phyloP scores from a whole-genome alignment of 2,329 filamentous ascomycete species.

The Ceratocystis harringtonii region DNA sequence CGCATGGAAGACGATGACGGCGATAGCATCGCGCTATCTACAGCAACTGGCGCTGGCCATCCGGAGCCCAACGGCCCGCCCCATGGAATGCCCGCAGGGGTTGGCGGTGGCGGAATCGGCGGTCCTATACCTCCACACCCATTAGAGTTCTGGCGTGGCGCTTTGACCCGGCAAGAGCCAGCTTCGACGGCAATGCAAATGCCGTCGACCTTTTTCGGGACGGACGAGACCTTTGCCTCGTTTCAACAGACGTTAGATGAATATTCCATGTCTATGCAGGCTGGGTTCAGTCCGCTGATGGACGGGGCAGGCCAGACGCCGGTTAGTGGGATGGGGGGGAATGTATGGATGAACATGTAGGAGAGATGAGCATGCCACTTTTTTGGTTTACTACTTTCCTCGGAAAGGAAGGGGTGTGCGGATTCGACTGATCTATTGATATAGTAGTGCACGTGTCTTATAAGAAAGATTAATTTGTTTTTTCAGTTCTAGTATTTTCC shows the following conservation, averaged over 20 bases:
- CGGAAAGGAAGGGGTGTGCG: too few species aligned
- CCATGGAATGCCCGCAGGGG: background rate
- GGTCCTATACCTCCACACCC: conserved; percentile 12
- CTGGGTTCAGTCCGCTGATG: conserved; percentile 7
- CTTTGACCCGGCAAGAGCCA: conserved; percentile 19
- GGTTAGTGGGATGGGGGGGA: conserved; percentile 2
- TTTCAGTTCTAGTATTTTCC: too few species aligned
- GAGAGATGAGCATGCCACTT: background rate
- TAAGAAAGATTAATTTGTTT: too few species aligned
- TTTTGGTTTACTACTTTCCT: background rate
- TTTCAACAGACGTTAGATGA: conserved; percentile 28
- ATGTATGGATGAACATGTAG: conserved; percentile 15
- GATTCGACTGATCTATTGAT: too few species aligned
- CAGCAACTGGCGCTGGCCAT: background rate
- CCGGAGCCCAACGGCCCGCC: background rate
- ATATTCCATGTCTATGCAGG: conserved; percentile 21
- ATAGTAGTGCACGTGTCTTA: too few species aligned
- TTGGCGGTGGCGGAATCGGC: background rate
- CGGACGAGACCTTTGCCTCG: conserved; percentile 26
- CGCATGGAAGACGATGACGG: conserved; percentile 15
- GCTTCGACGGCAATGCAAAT: conserved; percentile 21
- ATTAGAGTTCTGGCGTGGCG: conserved; percentile 14
- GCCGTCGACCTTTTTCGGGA: conserved; percentile 25
- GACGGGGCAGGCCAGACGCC: background rate
- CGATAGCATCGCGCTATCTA: conserved; percentile 10